phyloP scores from a whole-genome alignment of 805 yeast species.

The Candida vaughaniae region DNA sequence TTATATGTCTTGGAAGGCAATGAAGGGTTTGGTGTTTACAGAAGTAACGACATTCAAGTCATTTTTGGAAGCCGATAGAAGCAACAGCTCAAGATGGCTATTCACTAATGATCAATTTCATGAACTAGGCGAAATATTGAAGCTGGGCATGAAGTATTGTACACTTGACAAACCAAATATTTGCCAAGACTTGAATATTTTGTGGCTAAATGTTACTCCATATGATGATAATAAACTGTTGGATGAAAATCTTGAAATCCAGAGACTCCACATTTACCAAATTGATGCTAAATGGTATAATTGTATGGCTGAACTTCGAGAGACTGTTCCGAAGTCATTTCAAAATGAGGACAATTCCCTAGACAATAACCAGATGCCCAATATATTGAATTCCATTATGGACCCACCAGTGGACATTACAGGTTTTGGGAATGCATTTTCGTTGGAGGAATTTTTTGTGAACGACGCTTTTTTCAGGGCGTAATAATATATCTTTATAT shows the following conservation, averaged over 20 bases:
- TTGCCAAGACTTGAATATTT: not conserved
- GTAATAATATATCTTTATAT: not conserved
- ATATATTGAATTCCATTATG: constrained; percentile 6
- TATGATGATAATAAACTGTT: constrained; percentile 7
- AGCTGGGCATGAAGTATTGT: not conserved
- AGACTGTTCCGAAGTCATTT: constrained; percentile 10
- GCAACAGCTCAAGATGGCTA: constrained; percentile 7
- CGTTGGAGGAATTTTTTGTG: constrained; percentile 10
- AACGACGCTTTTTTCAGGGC: constrained; percentile 1
- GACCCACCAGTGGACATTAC: constrained; percentile 3
- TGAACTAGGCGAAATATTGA: constrained; percentile 7
- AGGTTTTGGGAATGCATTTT: constrained; percentile 8
- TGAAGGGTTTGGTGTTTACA: constrained; percentile 6
- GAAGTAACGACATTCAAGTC: constrained; percentile 7
- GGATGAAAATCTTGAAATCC: constrained; percentile 10
- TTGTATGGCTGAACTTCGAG: constrained; percentile 1
- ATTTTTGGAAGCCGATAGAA: constrained; percentile 6
- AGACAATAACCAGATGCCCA: constrained; percentile 6
- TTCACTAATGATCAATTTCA: constrained; percentile 11
- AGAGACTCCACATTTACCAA: constrained; percentile 12
- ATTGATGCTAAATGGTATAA: constrained; percentile 12
- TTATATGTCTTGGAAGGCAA: constrained; percentile 11
- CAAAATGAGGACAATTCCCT: constrained; percentile 5
- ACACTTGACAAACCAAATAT: not conserved
- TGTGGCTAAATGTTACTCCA: constrained; percentile 13